Evolutionary conservation across 306 rosid species (phyloP).

Genomic region (Dalbergia cultrata): DNA sequence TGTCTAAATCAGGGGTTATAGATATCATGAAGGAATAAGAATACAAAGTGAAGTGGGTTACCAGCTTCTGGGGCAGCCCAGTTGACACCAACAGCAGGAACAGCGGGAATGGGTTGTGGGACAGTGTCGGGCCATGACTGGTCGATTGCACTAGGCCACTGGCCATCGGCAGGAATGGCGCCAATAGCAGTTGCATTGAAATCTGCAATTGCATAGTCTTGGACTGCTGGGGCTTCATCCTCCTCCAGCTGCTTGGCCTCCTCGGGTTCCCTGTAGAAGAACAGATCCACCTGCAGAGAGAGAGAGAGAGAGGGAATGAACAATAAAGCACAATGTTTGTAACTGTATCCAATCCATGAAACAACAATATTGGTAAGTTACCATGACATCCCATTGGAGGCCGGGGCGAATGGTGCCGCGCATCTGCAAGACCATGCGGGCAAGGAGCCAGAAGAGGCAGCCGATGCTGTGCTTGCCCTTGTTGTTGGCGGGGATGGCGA

Average conservation of each 20-base stretch:
- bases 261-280: constrained; percentile 92
- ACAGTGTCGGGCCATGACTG: constrained; percentile 48
- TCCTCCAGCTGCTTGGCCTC: constrained; percentile 80
- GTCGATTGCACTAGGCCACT: constrained; percentile 55
- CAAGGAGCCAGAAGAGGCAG: constrained; percentile 91
- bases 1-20: neutral
- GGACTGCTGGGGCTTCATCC: constrained; percentile 63
- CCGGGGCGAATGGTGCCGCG: constrained; percentile 79
- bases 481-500: constrained; percentile 95
- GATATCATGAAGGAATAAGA: too few species aligned
- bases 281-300: constrained; percentile 74
- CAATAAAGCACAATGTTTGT: neutral
- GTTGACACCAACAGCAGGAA: constrained; percentile 42
- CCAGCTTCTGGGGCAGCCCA: constrained; percentile 56
- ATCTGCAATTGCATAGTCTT: constrained; percentile 69
- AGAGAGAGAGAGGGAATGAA: neutral
- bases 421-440: constrained; percentile 95
- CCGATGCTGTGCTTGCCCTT: constrained; percentile 96
- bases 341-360: too few species aligned
- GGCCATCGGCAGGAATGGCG: constrained; percentile 46
- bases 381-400: constrained; percentile 92
- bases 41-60: neutral
- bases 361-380: constrained; percentile 25
- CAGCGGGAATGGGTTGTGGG: constrained; percentile 56
- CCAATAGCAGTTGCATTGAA: constrained; percentile 48